Evolutionary conservation across 768 basidiomycete species (phyloP), one percentile per base, ranked within the genome.

Genomic region (Collybiopsis luxurians): DNA sequence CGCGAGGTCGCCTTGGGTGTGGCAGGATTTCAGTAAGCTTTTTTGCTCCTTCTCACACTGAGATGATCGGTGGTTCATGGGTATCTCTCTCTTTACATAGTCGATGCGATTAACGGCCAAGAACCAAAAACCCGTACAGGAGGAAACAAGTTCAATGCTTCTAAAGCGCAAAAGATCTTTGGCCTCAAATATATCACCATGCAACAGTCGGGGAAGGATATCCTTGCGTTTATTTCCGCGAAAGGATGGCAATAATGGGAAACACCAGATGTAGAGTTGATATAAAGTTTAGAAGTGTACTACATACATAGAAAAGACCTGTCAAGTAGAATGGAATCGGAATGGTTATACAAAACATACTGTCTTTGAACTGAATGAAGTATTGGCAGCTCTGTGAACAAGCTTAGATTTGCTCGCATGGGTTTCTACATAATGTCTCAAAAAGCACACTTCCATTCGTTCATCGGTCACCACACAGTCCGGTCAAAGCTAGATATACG

Each of bases 1-100:
- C 31, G 67, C 58, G 2, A 68, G 73, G 61, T 42, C 53, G 15
- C 36, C 34, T 30, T 55, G 31, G 15, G 44, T 55, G 4, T 55
- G 53, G 53, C 28, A 55, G 21, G 54, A 54, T 44, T 17, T 43
- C 10, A 12, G 53, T 54, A 27, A 43, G 53, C n/a, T 30, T 11
- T n/a, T 50, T 6, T 19, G 1, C 9, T 15, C 23, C 6, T 26
- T 3, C 9, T 49, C 30, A 7, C 45, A 10, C 34, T 17, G 7
- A 12, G 34, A 43, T 5, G 5, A 12, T 39, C 2, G n/a, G 23
- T 11, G 1, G 11, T 26, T 23, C 10, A 3, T 31, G 26, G 12
- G 11, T 24, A 5, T 24, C 24, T n/a, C 19, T 11, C 5, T 43
- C 3, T 28, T 44, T 30, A 17, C n/a, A 11, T 24, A 42, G 42